phyloP scores from a whole-genome alignment of 495 filamentous ascomycete species.

The Jackrogersella multiformis region DNA sequence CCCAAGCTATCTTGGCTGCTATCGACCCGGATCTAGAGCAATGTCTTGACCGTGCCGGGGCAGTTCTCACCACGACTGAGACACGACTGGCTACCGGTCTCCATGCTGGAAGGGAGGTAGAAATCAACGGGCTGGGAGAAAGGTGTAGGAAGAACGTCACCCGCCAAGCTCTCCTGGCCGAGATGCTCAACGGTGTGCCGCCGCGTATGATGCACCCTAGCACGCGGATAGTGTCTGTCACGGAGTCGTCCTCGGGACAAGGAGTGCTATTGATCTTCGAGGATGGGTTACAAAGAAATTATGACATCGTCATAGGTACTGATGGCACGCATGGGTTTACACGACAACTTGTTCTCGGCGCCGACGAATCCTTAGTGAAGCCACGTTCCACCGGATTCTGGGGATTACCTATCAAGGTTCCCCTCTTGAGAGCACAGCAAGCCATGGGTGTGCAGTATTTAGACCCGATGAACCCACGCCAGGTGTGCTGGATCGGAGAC shows the following conservation, averaged over 20 bases:
- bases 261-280: conserved; percentile 36
- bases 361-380: conserved; percentile 20
- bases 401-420: conserved; percentile 38
- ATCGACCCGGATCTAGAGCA: conserved; percentile 39
- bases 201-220: conserved; percentile 37
- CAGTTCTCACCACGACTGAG: conserved; percentile 29
- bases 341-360: conserved; percentile 38
- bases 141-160: conserved; percentile 24
- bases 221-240: conserved; percentile 36
- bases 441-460: conserved; percentile 38
- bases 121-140: conserved; percentile 2
- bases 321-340: conserved; percentile 41
- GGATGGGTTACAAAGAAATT: conserved; percentile 40
- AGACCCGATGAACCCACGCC: conserved; percentile 32
- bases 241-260: conserved; percentile 20
- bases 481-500: conserved; percentile 37
- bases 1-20: conserved; percentile 30
- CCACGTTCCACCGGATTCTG: conserved; percentile 39
- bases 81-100: conserved; percentile 27
- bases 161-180: conserved; percentile 36
- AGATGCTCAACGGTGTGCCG: conserved; percentile 38
- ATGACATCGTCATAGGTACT: conserved; percentile 42
- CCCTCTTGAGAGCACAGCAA: conserved; percentile 35
- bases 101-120: conserved; percentile 31
- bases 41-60: conserved; percentile 42